Conservation (phyloP, 1,139 yeast species). For the Lodderomyces orthopsilosis region DNA sequence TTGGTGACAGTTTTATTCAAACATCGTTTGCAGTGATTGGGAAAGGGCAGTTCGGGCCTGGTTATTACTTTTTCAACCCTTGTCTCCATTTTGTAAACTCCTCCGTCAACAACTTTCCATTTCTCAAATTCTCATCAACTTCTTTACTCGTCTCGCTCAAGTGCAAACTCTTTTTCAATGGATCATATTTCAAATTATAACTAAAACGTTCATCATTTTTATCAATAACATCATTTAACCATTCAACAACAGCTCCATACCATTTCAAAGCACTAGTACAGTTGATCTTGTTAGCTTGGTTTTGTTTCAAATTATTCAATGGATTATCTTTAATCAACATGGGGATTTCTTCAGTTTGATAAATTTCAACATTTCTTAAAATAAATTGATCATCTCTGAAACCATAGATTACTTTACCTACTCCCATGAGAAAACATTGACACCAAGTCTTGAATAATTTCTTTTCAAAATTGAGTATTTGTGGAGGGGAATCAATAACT, state of each 20-base stretch:
- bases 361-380: constrained; percentile 69
- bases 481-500: constrained; percentile 49
- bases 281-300: constrained; percentile 38
- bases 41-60: no score
- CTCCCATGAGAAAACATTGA: constrained; percentile 85
- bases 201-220: constrained; percentile 35
- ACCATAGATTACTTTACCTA: constrained; percentile 76
- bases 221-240: constrained; percentile 62
- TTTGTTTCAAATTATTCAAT: constrained; percentile 16
- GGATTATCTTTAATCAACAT: constrained; percentile 47
- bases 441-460: constrained; percentile 86
- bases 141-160: constrained; percentile 29
- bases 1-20: no score
- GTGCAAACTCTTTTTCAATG: constrained; percentile 29
- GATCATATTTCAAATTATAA: constrained; percentile 34
- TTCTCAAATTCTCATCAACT: constrained; percentile 26
- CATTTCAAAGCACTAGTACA: constrained; percentile 80
- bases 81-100: constrained; percentile 66
- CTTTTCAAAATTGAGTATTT: constrained; percentile 62
- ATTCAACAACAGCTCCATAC: constrained; percentile 80
- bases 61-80: not conserved
- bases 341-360: constrained; percentile 77
- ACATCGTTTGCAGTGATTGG: no score
- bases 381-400: constrained; percentile 73
- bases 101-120: constrained; percentile 44